A percentile compares a stretch with the other conserved stretches of the same genome.
Conservation (phyloP, 768 basidiomycete species). For the Suillus variegatus region DNA sequence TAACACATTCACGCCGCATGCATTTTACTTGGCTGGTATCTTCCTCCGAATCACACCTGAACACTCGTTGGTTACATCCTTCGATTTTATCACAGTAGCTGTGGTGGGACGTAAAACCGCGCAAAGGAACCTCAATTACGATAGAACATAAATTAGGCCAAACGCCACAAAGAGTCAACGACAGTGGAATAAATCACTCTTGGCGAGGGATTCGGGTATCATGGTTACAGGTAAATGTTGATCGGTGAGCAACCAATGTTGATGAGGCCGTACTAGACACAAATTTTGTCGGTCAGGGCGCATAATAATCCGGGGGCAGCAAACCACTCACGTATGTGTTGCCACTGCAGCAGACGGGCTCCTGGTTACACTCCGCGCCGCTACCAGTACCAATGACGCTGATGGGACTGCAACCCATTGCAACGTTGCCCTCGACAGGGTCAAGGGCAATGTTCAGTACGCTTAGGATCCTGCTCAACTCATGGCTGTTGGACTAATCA, state of each 20-base stretch:
- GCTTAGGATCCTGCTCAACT: background rate
- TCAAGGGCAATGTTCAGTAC: background rate
- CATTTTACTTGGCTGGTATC: background rate
- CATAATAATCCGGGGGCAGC: background rate
- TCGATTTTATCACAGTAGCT: background rate
- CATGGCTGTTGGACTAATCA: background rate
- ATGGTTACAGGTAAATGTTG: background rate
- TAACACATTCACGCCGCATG: background rate
- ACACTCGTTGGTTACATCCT: background rate
- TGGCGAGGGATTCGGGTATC: background rate
- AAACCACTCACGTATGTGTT: conserved; percentile 9
- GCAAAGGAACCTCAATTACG: background rate
- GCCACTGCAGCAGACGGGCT: conserved; percentile 12
- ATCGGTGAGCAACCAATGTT: conserved; percentile 4
- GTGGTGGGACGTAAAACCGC: background rate
- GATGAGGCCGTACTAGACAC: background rate
- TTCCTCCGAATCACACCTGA: background rate
- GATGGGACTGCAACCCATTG: conserved; percentile 7
- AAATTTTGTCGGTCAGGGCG: background rate
- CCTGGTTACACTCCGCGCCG: conserved; percentile 6
- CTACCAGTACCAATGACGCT: conserved; percentile 6
- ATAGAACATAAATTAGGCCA: background rate
- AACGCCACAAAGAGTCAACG: background rate
- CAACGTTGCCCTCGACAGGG: background rate
- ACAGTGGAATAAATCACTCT: background rate